Base-by-base conservation (phyloP, 1,284 basidiomycete genomes). In the Polyporus tsugae region DNA sequence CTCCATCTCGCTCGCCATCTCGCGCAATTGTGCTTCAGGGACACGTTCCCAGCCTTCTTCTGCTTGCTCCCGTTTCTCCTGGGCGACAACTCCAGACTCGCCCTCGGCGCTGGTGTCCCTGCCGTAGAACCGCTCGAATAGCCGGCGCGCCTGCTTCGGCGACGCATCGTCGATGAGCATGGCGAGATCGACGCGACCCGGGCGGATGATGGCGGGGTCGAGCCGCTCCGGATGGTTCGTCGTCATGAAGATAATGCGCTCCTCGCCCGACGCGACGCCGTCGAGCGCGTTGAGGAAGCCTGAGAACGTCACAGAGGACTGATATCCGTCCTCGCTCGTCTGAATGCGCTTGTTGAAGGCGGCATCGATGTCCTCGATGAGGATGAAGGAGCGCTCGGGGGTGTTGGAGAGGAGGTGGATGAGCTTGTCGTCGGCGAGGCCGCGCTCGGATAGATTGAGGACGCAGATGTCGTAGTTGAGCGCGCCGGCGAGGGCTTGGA, bases 281-380 rank as follows among this genome's bases (percentile, higher is more conserved):
- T 99, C 98, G 3, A 99, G 86, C 5, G 97, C 96, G 77, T 99
- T 99, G 38, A 99, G 84, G 77, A 99, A 92, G 35, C 98, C 98
- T 4, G 97, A 99, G 81, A 99, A 99, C 0, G 98, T 99, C 33
- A 99, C 93, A 22, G 93, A 94, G 0, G 94, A 96, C 81, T 97
- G 95, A 79, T 95, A 97, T 35, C 96, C 96, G 75, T 98, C 95
- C 76, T 95, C 95, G 67, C 88, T 89, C 1, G 92, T 95, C 79
- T 95, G 95, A 5, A 95, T 91, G 33, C 96, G 91, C 72, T 94
- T 93, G 75, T 95, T 94, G 81, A 99, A 99, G 0, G 97, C 98
- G n/a, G 97, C 96, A 78, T 99, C 98, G 9, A 99, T 90, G 74
- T 99, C 98, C 80, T 99, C 98, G 53, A 99, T 94, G 33, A 99